Conservation (phyloP, 192 early-diverging fungal genomes). For the Backusella mclennaniae region DNA sequence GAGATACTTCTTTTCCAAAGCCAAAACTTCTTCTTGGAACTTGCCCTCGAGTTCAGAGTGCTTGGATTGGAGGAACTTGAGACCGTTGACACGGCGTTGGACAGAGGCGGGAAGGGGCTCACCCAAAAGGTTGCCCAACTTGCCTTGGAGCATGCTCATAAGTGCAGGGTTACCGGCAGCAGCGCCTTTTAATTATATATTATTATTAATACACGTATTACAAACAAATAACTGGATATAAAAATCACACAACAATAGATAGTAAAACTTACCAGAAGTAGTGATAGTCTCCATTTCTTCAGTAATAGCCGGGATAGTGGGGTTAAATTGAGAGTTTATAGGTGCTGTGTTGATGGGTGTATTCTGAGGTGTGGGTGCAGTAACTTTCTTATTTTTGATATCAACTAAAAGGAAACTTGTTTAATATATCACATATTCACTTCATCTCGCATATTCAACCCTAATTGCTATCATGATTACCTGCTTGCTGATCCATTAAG, state of each 20-base stretch:
- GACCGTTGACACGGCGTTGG: constrained; percentile 81
- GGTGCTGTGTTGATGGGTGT: constrained; percentile 55
- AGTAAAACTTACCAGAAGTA: constrained; percentile 21
- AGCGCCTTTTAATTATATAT: constrained; percentile 13
- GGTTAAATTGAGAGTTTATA: constrained; percentile 48
- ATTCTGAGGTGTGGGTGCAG: constrained; percentile 57
- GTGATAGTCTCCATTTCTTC: constrained; percentile 49
- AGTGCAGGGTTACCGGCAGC: constrained; percentile 60
- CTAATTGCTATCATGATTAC: neutral
- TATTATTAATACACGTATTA: constrained; percentile 2
- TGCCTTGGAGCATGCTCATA: constrained; percentile 72
- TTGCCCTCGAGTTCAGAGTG: constrained; percentile 81
- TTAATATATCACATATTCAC: neutral
- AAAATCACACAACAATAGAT: neutral
- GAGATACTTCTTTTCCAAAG: constrained; percentile 96
- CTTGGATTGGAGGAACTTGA: constrained; percentile 88
- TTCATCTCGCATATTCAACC: neutral
- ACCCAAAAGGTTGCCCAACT: constrained; percentile 78
- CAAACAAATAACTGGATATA: neutral
- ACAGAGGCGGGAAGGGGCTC: constrained; percentile 74
- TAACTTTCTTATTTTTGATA: constrained; percentile 53
- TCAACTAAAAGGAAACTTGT: constrained; percentile 17
- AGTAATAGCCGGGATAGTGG: constrained; percentile 44
- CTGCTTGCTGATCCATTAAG: constrained; percentile 8
- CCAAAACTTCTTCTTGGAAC: constrained; percentile 93